Percentiles rank a stretch among this genome's conserved stretches.
These are phyloP conservation scores for Podaxis carcinomalis DNA, from an alignment of 768 basidiomycete genomes.

Conservation along the genomic window DNA sequence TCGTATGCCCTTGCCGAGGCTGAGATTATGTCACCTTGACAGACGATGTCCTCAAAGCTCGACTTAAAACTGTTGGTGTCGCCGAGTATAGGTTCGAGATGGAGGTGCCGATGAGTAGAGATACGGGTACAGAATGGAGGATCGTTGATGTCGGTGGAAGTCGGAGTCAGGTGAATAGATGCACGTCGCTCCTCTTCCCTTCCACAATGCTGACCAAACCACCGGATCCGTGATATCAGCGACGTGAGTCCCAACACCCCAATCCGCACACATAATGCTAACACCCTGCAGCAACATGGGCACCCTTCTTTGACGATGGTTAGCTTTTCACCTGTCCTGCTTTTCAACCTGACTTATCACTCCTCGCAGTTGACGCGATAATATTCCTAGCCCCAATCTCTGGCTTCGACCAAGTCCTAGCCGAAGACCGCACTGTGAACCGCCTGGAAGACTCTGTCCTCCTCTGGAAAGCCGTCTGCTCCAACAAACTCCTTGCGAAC, in stretches of 20 bases:
- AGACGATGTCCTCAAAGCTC: constrained; percentile 77
- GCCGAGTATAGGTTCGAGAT: constrained; percentile 81
- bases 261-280: not conserved
- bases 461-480: constrained; percentile 85
- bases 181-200: not conserved
- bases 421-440: constrained; percentile 59
- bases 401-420: constrained; percentile 67
- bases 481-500: constrained; percentile 73
- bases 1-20: not conserved
- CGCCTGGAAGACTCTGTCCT: constrained; percentile 80
- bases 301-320: constrained; percentile 67
- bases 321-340: constrained; percentile 3
- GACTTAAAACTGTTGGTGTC: constrained; percentile 74
- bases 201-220: not conserved
- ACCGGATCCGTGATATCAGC: not conserved
- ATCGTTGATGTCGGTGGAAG: constrained; percentile 79
- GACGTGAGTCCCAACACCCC: constrained; percentile 19
- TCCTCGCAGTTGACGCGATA: constrained; percentile 55
- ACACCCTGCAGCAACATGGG: constrained; percentile 50
- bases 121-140: constrained; percentile 65
- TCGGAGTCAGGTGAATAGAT: constrained; percentile 54
- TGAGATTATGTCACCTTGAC: not conserved
- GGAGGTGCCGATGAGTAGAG: constrained; percentile 49
- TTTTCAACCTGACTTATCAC: not conserved
- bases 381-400: constrained; percentile 77